A percentile compares a stretch with the other conserved stretches of the same genome.
Conservation (phyloP, 78 protist genomes). For the Isochrysis galbana region DNA sequence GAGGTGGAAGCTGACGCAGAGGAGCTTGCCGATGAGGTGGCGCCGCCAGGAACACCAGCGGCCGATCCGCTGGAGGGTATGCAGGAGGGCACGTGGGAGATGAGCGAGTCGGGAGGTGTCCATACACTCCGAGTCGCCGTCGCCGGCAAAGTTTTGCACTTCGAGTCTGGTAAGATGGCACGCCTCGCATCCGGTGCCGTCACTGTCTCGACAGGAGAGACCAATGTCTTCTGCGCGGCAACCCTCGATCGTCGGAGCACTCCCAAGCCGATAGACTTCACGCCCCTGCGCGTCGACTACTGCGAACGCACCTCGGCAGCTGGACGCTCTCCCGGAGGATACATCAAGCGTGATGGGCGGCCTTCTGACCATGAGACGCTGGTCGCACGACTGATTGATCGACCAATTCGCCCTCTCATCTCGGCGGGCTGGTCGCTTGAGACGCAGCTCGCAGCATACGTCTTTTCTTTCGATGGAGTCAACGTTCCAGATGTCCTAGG, state of each 20-base stretch:
- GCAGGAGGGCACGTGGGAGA: neutral
- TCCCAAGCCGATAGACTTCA: neutral
- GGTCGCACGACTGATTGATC: constrained; percentile 24
- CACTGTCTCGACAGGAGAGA: neutral
- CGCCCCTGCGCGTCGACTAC: constrained; percentile 32
- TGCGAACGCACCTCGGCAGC: neutral
- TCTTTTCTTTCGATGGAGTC: constrained; percentile 8
- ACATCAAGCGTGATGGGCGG: constrained; percentile 36
- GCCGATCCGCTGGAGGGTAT: neutral
- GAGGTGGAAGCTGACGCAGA: neutral
- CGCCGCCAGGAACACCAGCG: neutral
- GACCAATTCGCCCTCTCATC: constrained; percentile 37
- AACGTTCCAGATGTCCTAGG: neutral
- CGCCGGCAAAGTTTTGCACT: neutral
- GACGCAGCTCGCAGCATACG: constrained; percentile 18
- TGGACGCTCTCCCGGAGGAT: constrained; percentile 12
- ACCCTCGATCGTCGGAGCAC: neutral
- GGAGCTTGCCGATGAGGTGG: neutral
- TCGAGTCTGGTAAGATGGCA: neutral
- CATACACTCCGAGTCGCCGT: neutral
- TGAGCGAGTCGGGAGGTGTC: neutral
- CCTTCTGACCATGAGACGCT: constrained; percentile 15
- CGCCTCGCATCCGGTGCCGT: constrained; percentile 1
- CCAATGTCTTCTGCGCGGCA: neutral
- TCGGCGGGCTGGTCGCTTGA: neutral